These are phyloP conservation scores for Cardamine chenopodiifolia DNA, from an alignment of 345 rosid species.

Conservation along the genomic window DNA sequence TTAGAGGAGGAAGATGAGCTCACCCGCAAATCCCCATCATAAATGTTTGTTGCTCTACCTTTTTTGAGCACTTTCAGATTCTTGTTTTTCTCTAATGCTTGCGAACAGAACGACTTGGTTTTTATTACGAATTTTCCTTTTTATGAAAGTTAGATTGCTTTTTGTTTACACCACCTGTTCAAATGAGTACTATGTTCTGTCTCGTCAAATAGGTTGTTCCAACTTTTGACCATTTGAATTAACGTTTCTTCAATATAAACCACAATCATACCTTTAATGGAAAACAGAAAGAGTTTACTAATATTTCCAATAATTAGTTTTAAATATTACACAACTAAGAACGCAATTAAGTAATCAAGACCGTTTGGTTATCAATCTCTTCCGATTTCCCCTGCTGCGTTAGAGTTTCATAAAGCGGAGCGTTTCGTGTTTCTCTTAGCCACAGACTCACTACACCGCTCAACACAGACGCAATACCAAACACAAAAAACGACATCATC, in stretches of 20 bases:
- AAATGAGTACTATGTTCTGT: conserved; percentile 25
- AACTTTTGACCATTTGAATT: not conserved
- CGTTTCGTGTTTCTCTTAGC: conserved; percentile 66
- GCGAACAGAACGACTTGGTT: conserved; percentile 31
- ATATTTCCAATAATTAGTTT: conserved; percentile 28
- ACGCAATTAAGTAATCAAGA: not conserved
- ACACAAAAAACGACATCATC: conserved; percentile 56
- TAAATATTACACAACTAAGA: not conserved
- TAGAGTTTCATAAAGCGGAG: conserved; percentile 68
- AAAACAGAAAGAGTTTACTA: conserved; percentile 19
- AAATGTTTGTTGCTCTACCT: conserved; percentile 36
- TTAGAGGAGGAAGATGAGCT: conserved; percentile 27
- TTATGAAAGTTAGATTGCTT: conserved; percentile 25
- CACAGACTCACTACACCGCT: conserved; percentile 60
- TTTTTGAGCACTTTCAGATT: conserved; percentile 39
- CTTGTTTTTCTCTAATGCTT: conserved; percentile 40
- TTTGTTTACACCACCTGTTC: conserved; percentile 15
- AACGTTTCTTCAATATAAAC: conserved; percentile 11
- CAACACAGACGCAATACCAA: conserved; percentile 53
- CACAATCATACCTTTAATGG: conserved; percentile 8
- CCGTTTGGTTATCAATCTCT: conserved; percentile 36
- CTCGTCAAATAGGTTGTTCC: not conserved
- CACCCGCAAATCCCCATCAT: conserved; percentile 1
- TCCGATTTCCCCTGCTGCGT: conserved; percentile 55
- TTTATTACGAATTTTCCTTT: conserved; percentile 23